These are phyloP conservation scores for Cercospora sesami DNA, from an alignment of 2,329 filamentous ascomycete species.

Conservation along the genomic window DNA sequence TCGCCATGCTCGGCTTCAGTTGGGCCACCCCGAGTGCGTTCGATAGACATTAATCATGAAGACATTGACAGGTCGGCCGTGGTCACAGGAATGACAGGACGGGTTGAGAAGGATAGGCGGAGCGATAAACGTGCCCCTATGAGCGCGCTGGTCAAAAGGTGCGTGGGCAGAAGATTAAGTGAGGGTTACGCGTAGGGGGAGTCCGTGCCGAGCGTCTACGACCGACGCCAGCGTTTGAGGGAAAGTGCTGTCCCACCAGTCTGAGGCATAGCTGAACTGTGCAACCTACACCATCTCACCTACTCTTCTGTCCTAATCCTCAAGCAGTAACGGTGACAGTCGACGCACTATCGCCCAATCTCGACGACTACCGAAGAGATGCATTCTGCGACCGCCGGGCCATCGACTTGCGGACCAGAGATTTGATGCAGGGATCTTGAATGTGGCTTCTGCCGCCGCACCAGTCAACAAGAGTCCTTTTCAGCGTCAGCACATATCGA, in stretches of 20 bases:
- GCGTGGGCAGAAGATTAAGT: neutral
- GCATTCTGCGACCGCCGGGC: neutral
- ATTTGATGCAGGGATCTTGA: neutral
- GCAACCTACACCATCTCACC: neutral
- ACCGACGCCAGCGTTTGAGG: conserved; percentile 2
- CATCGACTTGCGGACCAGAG: neutral
- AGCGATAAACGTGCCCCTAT: neutral
- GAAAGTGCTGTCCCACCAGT: conserved; percentile 4
- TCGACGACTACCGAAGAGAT: neutral
- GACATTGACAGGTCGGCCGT: conserved; percentile 10
- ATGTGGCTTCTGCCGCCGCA: neutral
- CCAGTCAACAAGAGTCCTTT: neutral
- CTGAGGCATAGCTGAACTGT: neutral
- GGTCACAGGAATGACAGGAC: conserved; percentile 5
- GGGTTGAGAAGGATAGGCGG: neutral
- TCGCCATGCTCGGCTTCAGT: conserved; percentile 21
- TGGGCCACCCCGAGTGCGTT: conserved; percentile 13
- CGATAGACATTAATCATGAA: conserved; percentile 22
- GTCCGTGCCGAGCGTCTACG: conserved; percentile 1
- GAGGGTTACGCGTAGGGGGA: conserved; percentile 2
- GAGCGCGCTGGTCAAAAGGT: neutral
- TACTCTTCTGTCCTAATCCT: neutral
- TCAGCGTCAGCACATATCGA: neutral
- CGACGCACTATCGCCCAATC: neutral
- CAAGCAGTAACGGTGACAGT: neutral